Conservation (phyloP, 2,329 filamentous ascomycete genomes). For the Epichloe aotearoae region DNA sequence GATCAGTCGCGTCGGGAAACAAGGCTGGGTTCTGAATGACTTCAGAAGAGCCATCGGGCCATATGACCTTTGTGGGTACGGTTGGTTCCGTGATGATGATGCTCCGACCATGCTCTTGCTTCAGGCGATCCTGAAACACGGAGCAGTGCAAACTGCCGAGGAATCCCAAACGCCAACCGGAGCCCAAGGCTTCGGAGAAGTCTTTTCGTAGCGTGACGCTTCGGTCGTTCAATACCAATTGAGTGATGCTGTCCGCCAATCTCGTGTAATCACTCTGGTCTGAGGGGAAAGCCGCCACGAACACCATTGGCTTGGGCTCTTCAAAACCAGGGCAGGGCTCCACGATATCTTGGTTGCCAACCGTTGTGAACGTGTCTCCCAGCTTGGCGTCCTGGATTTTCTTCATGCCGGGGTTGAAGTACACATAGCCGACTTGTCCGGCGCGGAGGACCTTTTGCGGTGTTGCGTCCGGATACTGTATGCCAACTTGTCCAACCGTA, state of each 20-base stretch:
- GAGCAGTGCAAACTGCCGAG: conserved; percentile 95
- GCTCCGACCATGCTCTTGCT: conserved; percentile 85
- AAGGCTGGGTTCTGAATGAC: conserved; percentile 76
- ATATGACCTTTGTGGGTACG: conserved; percentile 79
- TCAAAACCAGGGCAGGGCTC: conserved; percentile 83
- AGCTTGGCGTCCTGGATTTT: conserved; percentile 89
- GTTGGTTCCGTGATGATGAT: conserved; percentile 96
- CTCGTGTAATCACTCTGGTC: conserved; percentile 79
- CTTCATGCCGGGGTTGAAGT: conserved; percentile 98
- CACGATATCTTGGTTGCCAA: conserved; percentile 63
- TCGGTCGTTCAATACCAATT: conserved; percentile 86
- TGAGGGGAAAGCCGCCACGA: conserved; percentile 90
- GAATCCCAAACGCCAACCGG: conserved; percentile 89
- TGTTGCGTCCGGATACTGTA: conserved; percentile 83
- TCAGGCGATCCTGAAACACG: conserved; percentile 92
- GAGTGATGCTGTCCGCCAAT: conserved; percentile 85
- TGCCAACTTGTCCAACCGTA: conserved; percentile 88
- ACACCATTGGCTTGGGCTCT: conserved; percentile 97
- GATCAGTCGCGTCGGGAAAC: conserved; percentile 60
- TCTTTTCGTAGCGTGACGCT: conserved; percentile 92
- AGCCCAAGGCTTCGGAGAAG: conserved; percentile 81
- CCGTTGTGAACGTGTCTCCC: conserved; percentile 83
- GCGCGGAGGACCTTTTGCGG: conserved; percentile 70
- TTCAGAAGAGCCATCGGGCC: conserved; percentile 61
- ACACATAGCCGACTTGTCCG: conserved; percentile 91